Evolutionary conservation across 2,329 filamentous ascomycete species (phyloP).

Genomic region (Penicillium concentricum): DNA sequence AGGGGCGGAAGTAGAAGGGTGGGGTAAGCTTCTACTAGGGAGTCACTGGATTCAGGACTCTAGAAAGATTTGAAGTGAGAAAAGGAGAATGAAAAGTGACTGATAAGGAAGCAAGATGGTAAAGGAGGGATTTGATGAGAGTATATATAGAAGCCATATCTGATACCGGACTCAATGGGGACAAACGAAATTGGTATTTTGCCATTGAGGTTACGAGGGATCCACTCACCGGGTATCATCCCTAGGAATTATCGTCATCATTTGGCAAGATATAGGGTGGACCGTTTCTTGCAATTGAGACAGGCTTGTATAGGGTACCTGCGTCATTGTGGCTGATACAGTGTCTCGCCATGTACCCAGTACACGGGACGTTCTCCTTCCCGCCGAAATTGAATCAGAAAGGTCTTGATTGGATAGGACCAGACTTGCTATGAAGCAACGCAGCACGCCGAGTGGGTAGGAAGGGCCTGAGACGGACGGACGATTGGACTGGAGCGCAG

Average conservation of each 20-base stretch:
- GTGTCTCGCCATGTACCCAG: slow-evolving; percentile 14
- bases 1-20: slow-evolving; percentile 4
- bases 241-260: slow-evolving; percentile 43
- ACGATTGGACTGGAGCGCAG: slow-evolving; percentile 23
- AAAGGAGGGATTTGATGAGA: slow-evolving; percentile 11
- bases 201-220: slow-evolving; percentile 18
- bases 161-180: slow-evolving; percentile 14
- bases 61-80: slow-evolving; percentile 6
- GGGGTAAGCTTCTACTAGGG: slow-evolving; percentile 9
- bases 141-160: slow-evolving; percentile 21
- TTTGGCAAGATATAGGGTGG: slow-evolving; percentile 19
- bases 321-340: slow-evolving; percentile 15
- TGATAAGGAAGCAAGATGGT: slow-evolving; percentile 9
- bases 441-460: slow-evolving; percentile 26
- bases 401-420: slow-evolving; percentile 12
- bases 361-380: slow-evolving; percentile 12
- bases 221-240: slow-evolving; percentile 33
- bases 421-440: slow-evolving; percentile 20
- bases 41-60: slow-evolving; percentile 12
- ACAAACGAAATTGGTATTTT: slow-evolving; percentile 15
- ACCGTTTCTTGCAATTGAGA: slow-evolving; percentile 1
- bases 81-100: slow-evolving; percentile 11
- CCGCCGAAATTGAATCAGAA: slow-evolving; percentile 4
- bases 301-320: slow-evolving; percentile 20
- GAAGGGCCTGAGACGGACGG: slow-evolving; percentile 7